These are phyloP conservation scores for Calonectria honghensis DNA, from an alignment of 2,329 filamentous ascomycete genomes.

Conservation along the genomic window DNA sequence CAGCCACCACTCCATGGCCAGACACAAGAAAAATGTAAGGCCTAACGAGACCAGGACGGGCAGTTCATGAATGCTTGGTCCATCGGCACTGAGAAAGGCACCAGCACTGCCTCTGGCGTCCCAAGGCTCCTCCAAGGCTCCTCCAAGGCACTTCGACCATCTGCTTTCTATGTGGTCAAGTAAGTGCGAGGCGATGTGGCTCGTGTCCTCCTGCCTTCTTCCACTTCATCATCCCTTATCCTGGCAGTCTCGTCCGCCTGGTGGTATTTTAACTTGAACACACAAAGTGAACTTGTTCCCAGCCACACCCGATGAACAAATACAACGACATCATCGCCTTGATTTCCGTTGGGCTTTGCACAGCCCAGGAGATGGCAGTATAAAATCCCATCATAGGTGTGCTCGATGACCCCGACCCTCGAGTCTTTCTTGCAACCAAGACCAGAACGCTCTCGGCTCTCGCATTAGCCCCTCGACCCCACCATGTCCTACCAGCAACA, in stretches of 20 bases:
- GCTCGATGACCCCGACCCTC: neutral
- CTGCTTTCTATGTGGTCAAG: neutral
- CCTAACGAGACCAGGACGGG: neutral
- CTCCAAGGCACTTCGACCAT: neutral
- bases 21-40: neutral
- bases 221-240: neutral
- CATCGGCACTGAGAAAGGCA: neutral
- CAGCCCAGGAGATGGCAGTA: neutral
- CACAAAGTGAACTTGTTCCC: neutral
- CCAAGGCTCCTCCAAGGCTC: neutral
- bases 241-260: neutral
- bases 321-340: neutral
- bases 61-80: neutral
- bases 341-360: neutral
- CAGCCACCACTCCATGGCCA: neutral
- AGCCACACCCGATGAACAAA: neutral
- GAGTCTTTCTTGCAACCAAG: neutral
- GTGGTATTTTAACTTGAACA: neutral
- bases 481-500: neutral
- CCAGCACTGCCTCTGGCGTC: neutral
- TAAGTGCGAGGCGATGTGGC: neutral
- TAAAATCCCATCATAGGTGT: neutral
- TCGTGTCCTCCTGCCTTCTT: neutral
- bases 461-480: neutral
- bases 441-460: neutral